Base-by-base conservation (phyloP, 305 asterid species). In the Plantago rigida region DNA sequence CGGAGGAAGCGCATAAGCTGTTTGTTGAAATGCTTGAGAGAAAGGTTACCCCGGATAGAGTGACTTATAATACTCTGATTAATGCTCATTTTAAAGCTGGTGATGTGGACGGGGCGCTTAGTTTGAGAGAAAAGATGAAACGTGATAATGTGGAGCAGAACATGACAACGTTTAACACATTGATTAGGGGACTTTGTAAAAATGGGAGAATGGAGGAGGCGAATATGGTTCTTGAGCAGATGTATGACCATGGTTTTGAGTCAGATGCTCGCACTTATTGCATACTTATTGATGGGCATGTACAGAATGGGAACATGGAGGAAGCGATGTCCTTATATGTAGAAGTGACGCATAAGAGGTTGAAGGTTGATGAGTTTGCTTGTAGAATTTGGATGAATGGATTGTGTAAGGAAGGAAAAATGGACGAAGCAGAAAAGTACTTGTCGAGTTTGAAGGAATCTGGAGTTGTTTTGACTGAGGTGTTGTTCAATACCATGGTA, bases 31-130 rank as follows among this genome's bases (percentile, higher is more conserved):
- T 87, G 97, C 47, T 67, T 44, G 58, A 64, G 63, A 67, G 76
- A 56, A 80, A 73, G 44, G 80, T 87, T 57, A 53, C 47, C 10
- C 84, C 81, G 0, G 77, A 73, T 68, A 71, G 62, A 54, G 84
- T 82, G 68, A 83, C 94, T 0, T 89, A 74, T 72, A 89, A 87
- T 69, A 78, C 79, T 19, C 71, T 89, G 42, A 87, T 89, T 57
- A 95, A 87, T 71, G 92, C 92, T 56, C 74, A 69, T 63, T 87
- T 95, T 75, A 85, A 83, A 57, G 61, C 69, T 15, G 89, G 89
- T 60, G 68, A 75, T 50, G 50, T 89, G 29, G 86, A 76, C 13
- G 71, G 79, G 65, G 92, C 87, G 0, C 81, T 84, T 62, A 22
- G 34, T 49, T 54, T 82, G 49, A 69, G 78, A 51, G 87, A 80